These are phyloP conservation scores for Ophiocordyceps unilateralis DNA, from an alignment of 2,329 filamentous ascomycete species.

Conservation along the genomic window DNA sequence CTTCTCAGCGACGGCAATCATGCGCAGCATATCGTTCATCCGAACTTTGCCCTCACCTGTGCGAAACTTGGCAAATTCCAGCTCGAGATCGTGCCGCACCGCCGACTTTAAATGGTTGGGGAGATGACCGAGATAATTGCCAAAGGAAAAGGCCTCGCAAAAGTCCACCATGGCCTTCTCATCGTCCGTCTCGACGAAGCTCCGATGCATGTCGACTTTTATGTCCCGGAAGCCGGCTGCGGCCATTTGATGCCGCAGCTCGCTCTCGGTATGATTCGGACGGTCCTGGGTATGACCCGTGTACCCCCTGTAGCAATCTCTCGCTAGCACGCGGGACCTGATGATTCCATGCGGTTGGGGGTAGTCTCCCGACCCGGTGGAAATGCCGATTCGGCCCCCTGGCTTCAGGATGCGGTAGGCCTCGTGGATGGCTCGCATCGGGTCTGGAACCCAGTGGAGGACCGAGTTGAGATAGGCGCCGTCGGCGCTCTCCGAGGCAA, in stretches of 20 bases:
- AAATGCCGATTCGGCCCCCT: background rate
- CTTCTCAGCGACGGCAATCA: background rate
- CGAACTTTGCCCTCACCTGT: background rate
- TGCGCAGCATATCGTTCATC: background rate
- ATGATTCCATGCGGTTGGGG: background rate
- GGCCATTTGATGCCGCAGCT: background rate
- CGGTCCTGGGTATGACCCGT: background rate
- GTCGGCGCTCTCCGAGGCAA: background rate
- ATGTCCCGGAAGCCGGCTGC: background rate
- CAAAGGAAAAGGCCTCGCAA: background rate
- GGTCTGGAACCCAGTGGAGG: slow-evolving; percentile 1
- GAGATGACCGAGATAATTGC: background rate
- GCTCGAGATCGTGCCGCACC: background rate
- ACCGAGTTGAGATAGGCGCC: background rate
- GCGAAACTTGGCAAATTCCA: background rate
- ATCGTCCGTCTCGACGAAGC: background rate
- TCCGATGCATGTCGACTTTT: background rate
- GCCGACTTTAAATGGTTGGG: background rate
- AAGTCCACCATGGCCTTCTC: background rate
- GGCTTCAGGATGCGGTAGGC: background rate
- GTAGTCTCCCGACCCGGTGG: background rate
- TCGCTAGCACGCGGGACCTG: background rate
- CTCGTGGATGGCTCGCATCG: background rate
- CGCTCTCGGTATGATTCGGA: background rate
- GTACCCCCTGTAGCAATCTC: background rate